Evolutionary conservation across 1,284 basidiomycete genomes (phyloP), one percentile per base, ranked within the genome.

Genomic region (Sparassis latifolia): DNA sequence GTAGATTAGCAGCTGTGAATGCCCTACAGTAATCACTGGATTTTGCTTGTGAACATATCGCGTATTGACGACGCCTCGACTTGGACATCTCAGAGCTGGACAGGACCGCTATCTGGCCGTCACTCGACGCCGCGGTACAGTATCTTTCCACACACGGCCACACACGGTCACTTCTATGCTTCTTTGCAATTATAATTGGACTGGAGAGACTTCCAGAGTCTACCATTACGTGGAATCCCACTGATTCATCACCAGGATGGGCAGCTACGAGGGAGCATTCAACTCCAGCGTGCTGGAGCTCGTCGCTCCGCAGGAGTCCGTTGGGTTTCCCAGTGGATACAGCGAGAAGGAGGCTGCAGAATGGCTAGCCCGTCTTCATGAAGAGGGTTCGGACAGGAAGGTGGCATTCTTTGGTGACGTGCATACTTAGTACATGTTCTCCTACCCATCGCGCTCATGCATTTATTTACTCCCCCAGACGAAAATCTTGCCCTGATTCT

Each of bases 401-500:
- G 75, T 79, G 54, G 82, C 82, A 2, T 92, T 89, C 71, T 89
- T 90, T 56, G 89, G 88, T 88, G 63, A 65, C 79, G 56, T 50
- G 12, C 20, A 12, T 40, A 0, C 12, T 20, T 20, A 20, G 20
- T 20, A 20, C n/a, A 12, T 43, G 3, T 3, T 1, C 7, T 3
- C 10, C 5, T 35, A 2, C 3, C 37, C n/a, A 33, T n/a, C 28
- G 29, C 38, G 28, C 42, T 37, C 9, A 10, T 12, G 5, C 5
- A 4, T 38, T 10, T 29, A n/a, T 37, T 10, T 45, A 20, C 9
- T 42, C 2, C 30, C 3, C n/a, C n/a, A 85, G 83, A 86, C 54
- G 90, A 93, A 66, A 81, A 86, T 58, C 71, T 93, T n/a, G 76
- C 79, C 51, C 78, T 86, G 42, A 66, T 89, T 45, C 68, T 92